These are phyloP conservation scores for Talaromyces adpressus DNA, from an alignment of 495 filamentous ascomycete genomes.

Conservation along the genomic window DNA sequence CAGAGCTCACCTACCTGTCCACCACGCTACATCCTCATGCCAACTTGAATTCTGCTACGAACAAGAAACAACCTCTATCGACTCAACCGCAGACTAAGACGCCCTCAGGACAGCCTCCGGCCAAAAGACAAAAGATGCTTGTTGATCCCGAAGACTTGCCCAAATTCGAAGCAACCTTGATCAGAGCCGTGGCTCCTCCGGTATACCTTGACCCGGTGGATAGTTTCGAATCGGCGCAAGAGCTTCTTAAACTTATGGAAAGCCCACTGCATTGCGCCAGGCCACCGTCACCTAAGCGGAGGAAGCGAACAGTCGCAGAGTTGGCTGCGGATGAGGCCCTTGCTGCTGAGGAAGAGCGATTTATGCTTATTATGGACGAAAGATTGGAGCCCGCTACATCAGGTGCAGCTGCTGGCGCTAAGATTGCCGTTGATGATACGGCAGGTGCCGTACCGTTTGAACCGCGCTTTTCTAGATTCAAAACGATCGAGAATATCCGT, in stretches of 20 bases:
- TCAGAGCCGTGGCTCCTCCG: constrained; percentile 61
- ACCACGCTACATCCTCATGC: constrained; percentile 57
- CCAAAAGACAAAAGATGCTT: constrained; percentile 72
- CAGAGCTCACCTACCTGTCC: constrained; percentile 69
- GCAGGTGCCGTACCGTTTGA: constrained; percentile 65
- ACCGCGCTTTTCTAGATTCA: constrained; percentile 84
- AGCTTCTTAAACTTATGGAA: constrained; percentile 59
- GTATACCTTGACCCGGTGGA: constrained; percentile 70
- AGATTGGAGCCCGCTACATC: constrained; percentile 55
- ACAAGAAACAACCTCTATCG: constrained; percentile 27
- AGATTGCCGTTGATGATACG: constrained; percentile 66
- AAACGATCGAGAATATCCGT: constrained; percentile 79
- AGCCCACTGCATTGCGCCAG: constrained; percentile 69
- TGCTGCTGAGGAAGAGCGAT: constrained; percentile 79
- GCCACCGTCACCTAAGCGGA: constrained; percentile 75
- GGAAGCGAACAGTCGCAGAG: constrained; percentile 92
- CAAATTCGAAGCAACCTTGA: constrained; percentile 63
- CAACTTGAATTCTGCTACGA: constrained; percentile 12
- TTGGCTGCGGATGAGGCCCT: constrained; percentile 88
- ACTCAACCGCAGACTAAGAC: constrained; percentile 29
- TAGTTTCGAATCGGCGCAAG: constrained; percentile 57
- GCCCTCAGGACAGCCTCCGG: constrained; percentile 39
- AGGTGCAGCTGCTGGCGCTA: constrained; percentile 47
- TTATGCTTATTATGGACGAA: constrained; percentile 92
- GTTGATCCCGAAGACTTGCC: constrained; percentile 66